Conservation (phyloP, 805 yeast species). For the Saturnispora ahearnii region DNA sequence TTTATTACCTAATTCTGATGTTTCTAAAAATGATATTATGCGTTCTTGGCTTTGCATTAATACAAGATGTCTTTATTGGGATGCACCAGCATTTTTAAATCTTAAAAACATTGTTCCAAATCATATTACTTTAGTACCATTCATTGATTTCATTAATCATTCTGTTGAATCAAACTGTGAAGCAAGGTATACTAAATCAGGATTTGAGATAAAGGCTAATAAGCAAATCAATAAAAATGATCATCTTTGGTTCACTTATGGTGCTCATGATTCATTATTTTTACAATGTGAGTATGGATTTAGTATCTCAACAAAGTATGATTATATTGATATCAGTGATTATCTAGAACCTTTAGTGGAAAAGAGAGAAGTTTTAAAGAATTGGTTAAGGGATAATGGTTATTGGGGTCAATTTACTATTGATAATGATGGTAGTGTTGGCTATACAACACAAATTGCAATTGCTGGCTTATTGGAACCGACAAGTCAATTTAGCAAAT, state of each 20-base stretch:
- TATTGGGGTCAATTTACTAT: slow-evolving; percentile 1
- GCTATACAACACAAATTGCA: not conserved
- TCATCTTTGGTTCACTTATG: slow-evolving; percentile 70
- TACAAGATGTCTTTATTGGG: slow-evolving; percentile 82
- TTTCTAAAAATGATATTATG: slow-evolving; percentile 30
- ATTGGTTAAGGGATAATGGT: slow-evolving; percentile 1
- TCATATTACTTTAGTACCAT: slow-evolving; percentile 86
- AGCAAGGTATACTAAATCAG: slow-evolving; percentile 36
- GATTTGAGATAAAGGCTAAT: slow-evolving; percentile 44
- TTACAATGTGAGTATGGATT: slow-evolving; percentile 85
- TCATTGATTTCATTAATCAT: slow-evolving; percentile 83
- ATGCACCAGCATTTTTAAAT: slow-evolving; percentile 33
- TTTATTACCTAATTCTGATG: not conserved
- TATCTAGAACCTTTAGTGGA: slow-evolving; percentile 11
- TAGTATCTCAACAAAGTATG: slow-evolving; percentile 40
- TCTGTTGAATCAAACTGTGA: slow-evolving; percentile 41
- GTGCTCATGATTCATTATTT: slow-evolving; percentile 81
- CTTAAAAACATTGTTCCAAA: slow-evolving; percentile 27
- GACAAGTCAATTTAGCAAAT: not conserved
- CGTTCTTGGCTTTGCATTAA: slow-evolving; percentile 86
- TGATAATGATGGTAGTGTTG: not conserved
- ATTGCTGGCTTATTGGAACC: not conserved
- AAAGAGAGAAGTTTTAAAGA: not conserved
- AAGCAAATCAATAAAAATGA: slow-evolving; percentile 30
- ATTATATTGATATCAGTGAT: slow-evolving; percentile 54